Base-by-base conservation (phyloP, 1,284 basidiomycete genomes). In the Salmacisia buchloeana region DNA sequence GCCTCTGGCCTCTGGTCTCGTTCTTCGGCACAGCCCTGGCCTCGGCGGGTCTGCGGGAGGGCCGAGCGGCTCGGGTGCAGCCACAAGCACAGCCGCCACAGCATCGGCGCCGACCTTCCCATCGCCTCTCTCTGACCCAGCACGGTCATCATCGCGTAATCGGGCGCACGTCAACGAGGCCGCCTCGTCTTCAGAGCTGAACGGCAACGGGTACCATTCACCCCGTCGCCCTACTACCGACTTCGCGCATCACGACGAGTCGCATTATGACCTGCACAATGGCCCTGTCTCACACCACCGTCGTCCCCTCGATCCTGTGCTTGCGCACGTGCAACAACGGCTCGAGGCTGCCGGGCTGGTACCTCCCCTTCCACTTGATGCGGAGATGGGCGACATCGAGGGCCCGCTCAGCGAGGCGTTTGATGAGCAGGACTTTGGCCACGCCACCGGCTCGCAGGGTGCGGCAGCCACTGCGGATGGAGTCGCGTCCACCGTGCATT, bases 381-480 rank as follows among this genome's bases (percentile, higher is more conserved):
- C 76, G 25, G 74, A 75, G 38, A 69, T 76, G 71, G 68, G 69
- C 43, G 76, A 78, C 59, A 57, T 79, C 29, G 77, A 77, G 59
- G 64, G 68, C 25, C 34, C 34, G 7, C 35, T 62, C 7, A 52
- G 34, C n/a, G 58, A 45, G 7, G 29, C 49, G 3, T 54, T 59
- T 41, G 36, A 34, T 23, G 39, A 41, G 27, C 58, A 34, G 39
- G 34, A 39, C 38, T 6, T n/a, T n/a, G n/a, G n/a, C n/a, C n/a
- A n/a, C n/a, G n/a, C n/a, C n/a, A n/a, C n/a, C n/a, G n/a, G n/a
- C n/a, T n/a, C n/a, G n/a, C n/a, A n/a, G n/a, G n/a, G n/a, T n/a
- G n/a, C n/a, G n/a, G n/a, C n/a, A n/a, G n/a, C n/a, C n/a, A n/a
- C n/a, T n/a, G n/a, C n/a, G n/a, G n/a, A n/a, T n/a, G n/a, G n/a